Conservation (phyloP, 169 alveolate species). For the Neospora caninum region DNA sequence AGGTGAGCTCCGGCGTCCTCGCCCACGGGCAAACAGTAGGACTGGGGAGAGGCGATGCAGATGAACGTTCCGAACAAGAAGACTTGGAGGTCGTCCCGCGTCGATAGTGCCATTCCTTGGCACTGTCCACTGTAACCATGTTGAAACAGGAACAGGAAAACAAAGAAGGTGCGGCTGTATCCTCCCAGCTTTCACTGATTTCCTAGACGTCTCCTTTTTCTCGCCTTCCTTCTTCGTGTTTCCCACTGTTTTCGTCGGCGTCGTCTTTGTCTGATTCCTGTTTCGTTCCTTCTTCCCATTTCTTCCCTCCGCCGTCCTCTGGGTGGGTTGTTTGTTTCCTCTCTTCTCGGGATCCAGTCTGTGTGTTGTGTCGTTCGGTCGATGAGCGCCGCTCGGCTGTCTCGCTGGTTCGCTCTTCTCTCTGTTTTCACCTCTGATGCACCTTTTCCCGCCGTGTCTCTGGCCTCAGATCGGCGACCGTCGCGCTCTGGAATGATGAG, state of each 20-base stretch:
- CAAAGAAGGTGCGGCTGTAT: too few relatives aligned
- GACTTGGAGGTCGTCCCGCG: too few relatives aligned
- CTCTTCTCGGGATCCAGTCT: background rate
- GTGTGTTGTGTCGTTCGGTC: too few relatives aligned
- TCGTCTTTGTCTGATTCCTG: too few relatives aligned
- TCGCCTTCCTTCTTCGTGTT: background rate
- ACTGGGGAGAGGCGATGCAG: background rate
- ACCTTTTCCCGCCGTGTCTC: background rate
- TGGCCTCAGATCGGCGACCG: background rate
- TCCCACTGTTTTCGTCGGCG: background rate
- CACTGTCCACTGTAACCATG: too few relatives aligned
- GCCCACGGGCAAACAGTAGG: background rate
- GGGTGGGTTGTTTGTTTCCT: background rate
- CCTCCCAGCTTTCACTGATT: too few relatives aligned
- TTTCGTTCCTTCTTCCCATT: too few relatives aligned
- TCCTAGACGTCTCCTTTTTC: too few relatives aligned
- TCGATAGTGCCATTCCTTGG: too few relatives aligned
- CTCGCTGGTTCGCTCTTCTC: background rate
- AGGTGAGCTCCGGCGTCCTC: background rate
- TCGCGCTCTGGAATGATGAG: slow-evolving; percentile 31
- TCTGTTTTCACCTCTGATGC: background rate
- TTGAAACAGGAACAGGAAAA: too few relatives aligned
- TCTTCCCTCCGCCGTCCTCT: background rate
- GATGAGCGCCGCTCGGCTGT: background rate
- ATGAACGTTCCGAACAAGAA: background rate